phyloP scores from a whole-genome alignment of 331 rosid genomes.

The Malus hybrid region DNA sequence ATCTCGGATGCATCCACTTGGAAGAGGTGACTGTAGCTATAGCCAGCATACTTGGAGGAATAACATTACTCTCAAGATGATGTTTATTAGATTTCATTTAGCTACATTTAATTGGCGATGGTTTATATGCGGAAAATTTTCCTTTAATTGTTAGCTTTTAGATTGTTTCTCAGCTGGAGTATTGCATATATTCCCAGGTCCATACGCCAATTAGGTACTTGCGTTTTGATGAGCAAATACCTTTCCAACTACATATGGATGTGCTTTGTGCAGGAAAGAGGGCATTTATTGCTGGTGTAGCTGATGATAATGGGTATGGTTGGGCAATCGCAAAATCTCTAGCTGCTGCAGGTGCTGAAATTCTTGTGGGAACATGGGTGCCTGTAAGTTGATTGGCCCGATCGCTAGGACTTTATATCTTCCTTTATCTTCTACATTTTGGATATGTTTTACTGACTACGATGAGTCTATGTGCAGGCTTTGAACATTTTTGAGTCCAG shows the following conservation, averaged over 20 bases:
- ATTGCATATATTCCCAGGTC: neutral
- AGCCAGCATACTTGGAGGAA: neutral
- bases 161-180: neutral
- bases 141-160: neutral
- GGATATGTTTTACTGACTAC: constrained; percentile 9
- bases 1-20: neutral
- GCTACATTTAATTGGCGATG: neutral
- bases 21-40: neutral
- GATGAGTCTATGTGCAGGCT: constrained; percentile 45
- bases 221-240: neutral
- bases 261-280: constrained; percentile 59
- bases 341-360: constrained; percentile 95
- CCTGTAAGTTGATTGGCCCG: constrained; percentile 57
- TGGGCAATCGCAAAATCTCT: constrained; percentile 98
- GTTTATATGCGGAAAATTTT: neutral
- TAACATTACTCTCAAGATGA: neutral
- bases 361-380: constrained; percentile 96
- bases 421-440: neutral
- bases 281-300: constrained; percentile 92
- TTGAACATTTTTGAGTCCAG: constrained; percentile 92
- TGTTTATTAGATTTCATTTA: neutral
- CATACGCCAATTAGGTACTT: neutral
- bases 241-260: neutral
- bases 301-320: constrained; percentile 95
- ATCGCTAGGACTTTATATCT: neutral